Evolutionary conservation across 805 yeast genomes (phyloP), one percentile per base, ranked within the genome.

Genomic region (Cyberlindnera galapagoensis): DNA sequence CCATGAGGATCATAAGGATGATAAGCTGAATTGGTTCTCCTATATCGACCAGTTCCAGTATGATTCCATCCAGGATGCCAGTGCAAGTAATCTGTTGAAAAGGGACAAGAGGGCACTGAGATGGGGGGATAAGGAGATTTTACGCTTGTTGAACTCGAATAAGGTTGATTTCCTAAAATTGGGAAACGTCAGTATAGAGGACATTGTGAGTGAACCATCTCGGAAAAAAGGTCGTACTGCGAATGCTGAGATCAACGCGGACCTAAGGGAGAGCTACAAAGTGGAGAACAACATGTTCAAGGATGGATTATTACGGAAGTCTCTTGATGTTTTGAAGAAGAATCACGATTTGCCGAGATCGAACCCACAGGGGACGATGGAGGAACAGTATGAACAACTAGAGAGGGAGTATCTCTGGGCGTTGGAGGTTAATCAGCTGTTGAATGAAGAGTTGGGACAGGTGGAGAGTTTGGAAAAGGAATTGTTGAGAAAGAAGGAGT

Each of bases 401-500:
- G 39, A 44, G 13, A 49, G 57, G 23, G 53, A 59, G 30, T 55
- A 60, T 11, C 44, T 57, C 15, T 67, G 74, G 38, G 59, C 63
- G 2, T 33, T 44, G 11, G 63, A 59, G 31, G 59, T 69, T 16
- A 62, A 65, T 34, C 51, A 59, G 34, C 34, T 66, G 7, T 56
- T 66, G 17, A 51, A 54, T 7, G 43, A 40, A 5, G 51, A 62
- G 21, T 46, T 69, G 20, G 30, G 33, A 1, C 40, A 53, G 2
- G 35, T 59, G 10, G 44, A 52, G 26, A 52, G 56, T 24, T 59
- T 60, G 26, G 53, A 73, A 22, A 47, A 55, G 21, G 38, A 18
- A 5, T 15, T 65, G 18, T 68, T 69, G 67, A 34, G 53, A 6
- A 42, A 52, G 6, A 71, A 65, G 33, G 74, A 70, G 37, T 35